These are phyloP conservation scores for Sclerotinia spermophila DNA, from an alignment of 2,329 filamentous ascomycete genomes.

Conservation along the genomic window DNA sequence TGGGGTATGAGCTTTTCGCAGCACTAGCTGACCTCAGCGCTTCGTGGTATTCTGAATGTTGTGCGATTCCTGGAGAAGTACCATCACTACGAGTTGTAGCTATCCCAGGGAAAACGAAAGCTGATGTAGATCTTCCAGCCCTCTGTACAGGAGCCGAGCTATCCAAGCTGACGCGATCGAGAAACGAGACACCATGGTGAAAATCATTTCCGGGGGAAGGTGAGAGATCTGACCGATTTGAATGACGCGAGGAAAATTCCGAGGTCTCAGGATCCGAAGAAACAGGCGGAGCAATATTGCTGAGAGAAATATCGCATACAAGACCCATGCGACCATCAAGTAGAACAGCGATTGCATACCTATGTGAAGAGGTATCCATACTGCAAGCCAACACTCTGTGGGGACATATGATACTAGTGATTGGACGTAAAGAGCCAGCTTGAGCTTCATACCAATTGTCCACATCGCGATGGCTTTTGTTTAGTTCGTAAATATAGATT, in stretches of 20 bases:
- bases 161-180: slow-evolving; percentile 30
- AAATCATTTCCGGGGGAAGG: not conserved
- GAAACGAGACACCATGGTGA: slow-evolving; percentile 23
- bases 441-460: not conserved
- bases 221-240: not conserved
- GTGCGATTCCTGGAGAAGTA: slow-evolving; percentile 17
- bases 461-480: slow-evolving; percentile 24
- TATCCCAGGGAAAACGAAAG: slow-evolving; percentile 31
- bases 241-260: not conserved
- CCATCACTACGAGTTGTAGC: slow-evolving; percentile 21
- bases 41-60: slow-evolving; percentile 26
- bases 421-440: slow-evolving; percentile 40
- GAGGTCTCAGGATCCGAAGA: not conserved
- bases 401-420: slow-evolving; percentile 55
- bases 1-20: slow-evolving; percentile 20
- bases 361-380: slow-evolving; percentile 57
- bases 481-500: slow-evolving; percentile 53
- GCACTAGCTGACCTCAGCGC: slow-evolving; percentile 15
- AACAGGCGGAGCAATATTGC: slow-evolving; percentile 2
- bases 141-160: slow-evolving; percentile 24
- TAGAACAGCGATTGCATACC: slow-evolving; percentile 55
- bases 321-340: slow-evolving; percentile 58
- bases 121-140: slow-evolving; percentile 14
- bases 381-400: slow-evolving; percentile 54
- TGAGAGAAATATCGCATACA: slow-evolving; percentile 50